phyloP scores from a whole-genome alignment of 768 basidiomycete species.

The Baorangia bicolor region DNA sequence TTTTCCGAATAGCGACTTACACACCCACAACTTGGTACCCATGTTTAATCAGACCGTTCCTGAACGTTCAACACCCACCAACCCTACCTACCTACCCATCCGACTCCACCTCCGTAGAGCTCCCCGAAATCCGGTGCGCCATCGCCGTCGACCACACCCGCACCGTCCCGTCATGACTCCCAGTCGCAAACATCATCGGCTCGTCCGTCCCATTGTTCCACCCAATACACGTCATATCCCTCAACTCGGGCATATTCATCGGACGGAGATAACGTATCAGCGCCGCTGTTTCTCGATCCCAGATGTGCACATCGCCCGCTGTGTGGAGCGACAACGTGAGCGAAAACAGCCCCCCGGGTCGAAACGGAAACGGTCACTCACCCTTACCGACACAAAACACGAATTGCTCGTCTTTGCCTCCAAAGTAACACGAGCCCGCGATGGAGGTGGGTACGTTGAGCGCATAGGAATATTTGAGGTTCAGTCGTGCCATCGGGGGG shows the following conservation, averaged over 20 bases:
- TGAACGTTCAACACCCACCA: no score
- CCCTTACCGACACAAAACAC: conserved; percentile 82
- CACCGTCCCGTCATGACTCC: conserved; percentile 75
- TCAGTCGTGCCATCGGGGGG: conserved; percentile 22
- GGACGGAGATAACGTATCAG: conserved; percentile 67
- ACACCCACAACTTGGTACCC: neutral
- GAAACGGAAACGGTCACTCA: conserved; percentile 21
- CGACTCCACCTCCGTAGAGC: conserved; percentile 22
- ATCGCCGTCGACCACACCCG: conserved; percentile 63
- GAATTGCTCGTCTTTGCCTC: conserved; percentile 72
- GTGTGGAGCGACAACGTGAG: neutral
- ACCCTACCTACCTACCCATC: conserved; percentile 9
- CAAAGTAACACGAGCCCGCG: conserved; percentile 79
- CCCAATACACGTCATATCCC: conserved; percentile 76
- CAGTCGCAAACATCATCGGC: conserved; percentile 59
- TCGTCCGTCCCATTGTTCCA: conserved; percentile 66
- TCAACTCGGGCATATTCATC: conserved; percentile 45
- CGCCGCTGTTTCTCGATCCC: conserved; percentile 79
- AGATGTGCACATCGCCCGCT: conserved; percentile 83
- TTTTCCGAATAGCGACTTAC: neutral
- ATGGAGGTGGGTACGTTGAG: conserved; percentile 67
- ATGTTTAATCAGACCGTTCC: no score
- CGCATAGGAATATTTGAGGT: conserved; percentile 61
- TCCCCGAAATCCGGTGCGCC: conserved; percentile 4
- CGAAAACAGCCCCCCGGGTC: neutral